Evolutionary conservation across 805 yeast species (phyloP).

Genomic region (Starmera quercuum): DNA sequence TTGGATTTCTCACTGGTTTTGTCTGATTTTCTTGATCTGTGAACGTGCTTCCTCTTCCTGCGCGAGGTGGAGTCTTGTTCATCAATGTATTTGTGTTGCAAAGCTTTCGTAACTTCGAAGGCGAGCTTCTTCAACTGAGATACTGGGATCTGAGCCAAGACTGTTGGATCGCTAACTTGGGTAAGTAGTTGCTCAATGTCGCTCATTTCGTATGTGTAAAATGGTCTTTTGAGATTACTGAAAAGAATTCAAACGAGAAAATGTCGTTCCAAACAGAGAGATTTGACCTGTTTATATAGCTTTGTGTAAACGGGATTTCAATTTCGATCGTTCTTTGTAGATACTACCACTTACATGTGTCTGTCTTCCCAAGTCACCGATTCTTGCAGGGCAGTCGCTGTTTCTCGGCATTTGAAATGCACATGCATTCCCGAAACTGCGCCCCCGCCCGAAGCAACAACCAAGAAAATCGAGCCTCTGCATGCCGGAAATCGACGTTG

Average conservation of each 20-base stretch:
- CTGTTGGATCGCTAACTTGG: background rate
- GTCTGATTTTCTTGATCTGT: background rate
- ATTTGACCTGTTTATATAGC: background rate
- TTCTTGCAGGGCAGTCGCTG: background rate
- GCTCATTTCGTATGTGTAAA: background rate
- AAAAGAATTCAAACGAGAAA: background rate
- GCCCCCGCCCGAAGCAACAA: no score
- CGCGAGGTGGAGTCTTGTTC: background rate
- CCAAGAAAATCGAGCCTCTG: no score
- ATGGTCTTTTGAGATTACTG: background rate
- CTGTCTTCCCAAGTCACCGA: background rate
- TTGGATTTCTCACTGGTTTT: background rate
- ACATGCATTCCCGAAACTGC: no score
- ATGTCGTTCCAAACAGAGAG: background rate
- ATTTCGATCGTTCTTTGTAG: no score
- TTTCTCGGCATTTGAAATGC: conserved; percentile 16
- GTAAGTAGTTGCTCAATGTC: background rate
- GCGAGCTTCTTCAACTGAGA: background rate
- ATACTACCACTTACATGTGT: no score
- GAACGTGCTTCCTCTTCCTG: background rate
- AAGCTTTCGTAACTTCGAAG: background rate
- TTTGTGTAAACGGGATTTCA: no score
- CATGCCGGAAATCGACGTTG: no score
- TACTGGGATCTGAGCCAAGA: background rate
- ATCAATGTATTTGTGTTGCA: background rate